Base-by-base conservation (phyloP, 768 basidiomycete species). In the Gyrodon lividus region DNA sequence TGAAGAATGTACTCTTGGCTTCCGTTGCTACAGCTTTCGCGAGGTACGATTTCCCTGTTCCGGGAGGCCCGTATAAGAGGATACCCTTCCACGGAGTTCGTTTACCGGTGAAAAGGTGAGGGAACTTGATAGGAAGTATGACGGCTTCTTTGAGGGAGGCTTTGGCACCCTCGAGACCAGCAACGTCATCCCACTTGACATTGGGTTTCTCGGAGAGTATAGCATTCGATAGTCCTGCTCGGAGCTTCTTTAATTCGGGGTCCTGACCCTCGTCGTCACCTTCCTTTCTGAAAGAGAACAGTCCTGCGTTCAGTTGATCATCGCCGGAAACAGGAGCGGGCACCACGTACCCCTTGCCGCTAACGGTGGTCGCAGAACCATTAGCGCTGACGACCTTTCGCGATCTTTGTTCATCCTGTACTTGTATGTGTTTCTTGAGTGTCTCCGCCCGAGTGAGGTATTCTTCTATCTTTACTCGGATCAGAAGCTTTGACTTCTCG, bases 21-120 rank as follows among this genome's bases (percentile, higher is more conserved):
- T 99, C 97, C 13, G 97, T 99, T 16, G 97, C 97, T 20, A 99
- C 97, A 0, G 97, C 97, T 70, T 99, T 99, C 2, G 97, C 97
- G 38, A 99, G 80, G 67, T 87, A 98, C 38, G 87, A 90, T 74
- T 99, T 99, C 13, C 97, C 97, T 9, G 97, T 98, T 3, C 97
- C 97, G 0, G 97, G 97, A 16, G 97, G 97, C 0, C 97, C 97
- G 64, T 99, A 99, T 4, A 99, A 76, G 50, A 99, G 72, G 46
- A 99, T 98, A 6, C 97, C 97, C 43, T 79, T 80, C 97, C 97
- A 98, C 2, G 97, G 96, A 9, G 95, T 98, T 16, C 97, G 87
- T 70, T 98, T 98, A 34, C 96, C 97, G 1, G 95, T 98, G 72
- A 99, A 99, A 24, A 99, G 80, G 70, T 98, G 94, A 2, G 97